A percentile compares a stretch with the other conserved stretches of the same genome.
These are phyloP conservation scores for Musa troglodytarum DNA, from an alignment of 176 grass and related monocot genomes.

Conservation along the genomic window DNA sequence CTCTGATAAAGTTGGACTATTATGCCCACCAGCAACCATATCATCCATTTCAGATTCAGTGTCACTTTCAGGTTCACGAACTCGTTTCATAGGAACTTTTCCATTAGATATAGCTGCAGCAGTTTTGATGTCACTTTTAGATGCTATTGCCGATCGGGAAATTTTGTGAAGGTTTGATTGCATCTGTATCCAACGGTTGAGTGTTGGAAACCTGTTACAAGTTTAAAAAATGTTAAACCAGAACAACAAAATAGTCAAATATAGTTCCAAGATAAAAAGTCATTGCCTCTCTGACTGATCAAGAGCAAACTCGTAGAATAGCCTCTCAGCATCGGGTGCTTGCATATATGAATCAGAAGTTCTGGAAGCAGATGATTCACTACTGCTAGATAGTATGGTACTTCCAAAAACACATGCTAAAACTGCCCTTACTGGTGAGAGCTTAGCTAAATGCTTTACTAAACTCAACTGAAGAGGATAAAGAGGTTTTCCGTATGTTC, in stretches of 20 bases:
- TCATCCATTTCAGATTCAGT: conserved; percentile 60
- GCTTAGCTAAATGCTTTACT: conserved; percentile 70
- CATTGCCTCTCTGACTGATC: conserved; percentile 90
- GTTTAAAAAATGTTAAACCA: conserved; percentile 24
- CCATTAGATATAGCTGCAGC: conserved; percentile 42
- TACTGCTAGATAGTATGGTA: conserved; percentile 62
- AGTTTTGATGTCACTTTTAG: conserved; percentile 38
- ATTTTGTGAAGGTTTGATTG: conserved; percentile 96
- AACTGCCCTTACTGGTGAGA: conserved; percentile 89
- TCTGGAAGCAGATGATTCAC: conserved; percentile 42
- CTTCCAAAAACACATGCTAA: conserved; percentile 91
- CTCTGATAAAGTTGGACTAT: conserved; percentile 30
- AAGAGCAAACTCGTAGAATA: conserved; percentile 92
- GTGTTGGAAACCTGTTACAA: conserved; percentile 71
- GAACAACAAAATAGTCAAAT: neutral
- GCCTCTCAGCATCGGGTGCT: conserved; percentile 58
- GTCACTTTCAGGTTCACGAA: conserved; percentile 67
- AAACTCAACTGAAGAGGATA: conserved; percentile 86
- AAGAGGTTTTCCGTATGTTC: conserved; percentile 44
- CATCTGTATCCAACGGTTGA: conserved; percentile 98
- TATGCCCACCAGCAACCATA: conserved; percentile 24
- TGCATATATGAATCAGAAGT: conserved; percentile 29
- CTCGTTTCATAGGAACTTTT: conserved; percentile 55
- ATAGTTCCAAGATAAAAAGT: conserved; percentile 21
- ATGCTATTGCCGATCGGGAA: conserved; percentile 56